Conservation (phyloP, 2,329 filamentous ascomycete species). For the Trichoderma sp. region DNA sequence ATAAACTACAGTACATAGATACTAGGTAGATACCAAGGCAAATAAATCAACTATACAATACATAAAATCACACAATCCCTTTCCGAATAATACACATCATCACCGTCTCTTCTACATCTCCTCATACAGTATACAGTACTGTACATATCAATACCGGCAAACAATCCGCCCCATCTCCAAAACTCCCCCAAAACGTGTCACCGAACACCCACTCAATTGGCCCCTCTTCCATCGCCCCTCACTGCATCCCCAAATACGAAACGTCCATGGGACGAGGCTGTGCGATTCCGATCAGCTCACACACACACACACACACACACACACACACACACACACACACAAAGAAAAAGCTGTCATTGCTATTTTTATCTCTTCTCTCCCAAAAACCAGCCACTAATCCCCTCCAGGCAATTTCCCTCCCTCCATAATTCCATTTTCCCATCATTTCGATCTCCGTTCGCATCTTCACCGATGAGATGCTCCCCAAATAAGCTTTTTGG, state of each 20-base stretch:
- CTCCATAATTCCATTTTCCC: background rate
- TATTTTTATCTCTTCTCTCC: background rate
- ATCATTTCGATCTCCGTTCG: background rate
- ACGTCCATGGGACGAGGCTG: slow-evolving; percentile 3
- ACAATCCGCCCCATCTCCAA: background rate
- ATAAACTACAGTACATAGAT: background rate
- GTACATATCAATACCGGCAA: background rate
- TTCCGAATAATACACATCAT: background rate
- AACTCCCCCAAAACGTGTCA: background rate
- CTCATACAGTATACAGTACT: background rate
- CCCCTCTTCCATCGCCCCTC: background rate
- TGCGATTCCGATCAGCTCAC: background rate
- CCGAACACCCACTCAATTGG: background rate
- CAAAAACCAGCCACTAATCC: background rate
- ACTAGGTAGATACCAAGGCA: background rate
- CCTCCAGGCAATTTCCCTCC: background rate
- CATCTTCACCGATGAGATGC: background rate
- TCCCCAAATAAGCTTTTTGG: background rate
- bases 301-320: too few species aligned
- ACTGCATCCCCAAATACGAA: background rate
- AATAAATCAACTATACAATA: background rate
- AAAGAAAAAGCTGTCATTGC: background rate
- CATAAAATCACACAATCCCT: background rate
- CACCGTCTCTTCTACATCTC: background rate
- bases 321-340: background rate